Evolutionary conservation across 345 rosid genomes (phyloP).

Genomic region (Noccaea caerulescens): DNA sequence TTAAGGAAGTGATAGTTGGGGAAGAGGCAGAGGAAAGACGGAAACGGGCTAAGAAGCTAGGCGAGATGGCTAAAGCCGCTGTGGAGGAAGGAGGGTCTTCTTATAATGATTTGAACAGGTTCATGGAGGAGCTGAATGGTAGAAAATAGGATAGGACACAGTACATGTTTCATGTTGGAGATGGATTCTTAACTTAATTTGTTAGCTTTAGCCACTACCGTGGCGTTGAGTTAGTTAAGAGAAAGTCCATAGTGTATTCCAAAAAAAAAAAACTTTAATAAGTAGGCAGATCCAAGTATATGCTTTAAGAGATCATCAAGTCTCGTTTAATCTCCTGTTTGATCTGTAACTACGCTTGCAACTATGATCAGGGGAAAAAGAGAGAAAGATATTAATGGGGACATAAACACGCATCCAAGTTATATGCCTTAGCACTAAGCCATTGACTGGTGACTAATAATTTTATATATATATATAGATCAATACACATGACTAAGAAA

Average conservation of each 20-base stretch:
- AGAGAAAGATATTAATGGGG: too few species aligned
- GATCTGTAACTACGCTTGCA: too few species aligned
- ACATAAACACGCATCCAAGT: too few species aligned
- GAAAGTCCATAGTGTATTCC: neutral
- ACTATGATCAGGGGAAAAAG: too few species aligned
- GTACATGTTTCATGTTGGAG: conserved; percentile 16
- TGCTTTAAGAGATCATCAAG: too few species aligned
- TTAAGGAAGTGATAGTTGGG: conserved; percentile 45
- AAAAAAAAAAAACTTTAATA: neutral
- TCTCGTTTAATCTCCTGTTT: too few species aligned
- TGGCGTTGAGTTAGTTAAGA: conserved; percentile 5
- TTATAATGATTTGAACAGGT: conserved; percentile 40
- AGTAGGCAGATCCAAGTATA: neutral
- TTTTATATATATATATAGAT: too few species aligned
- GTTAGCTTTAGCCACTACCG: neutral
- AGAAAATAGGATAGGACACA: conserved; percentile 15
- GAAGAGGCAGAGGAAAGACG: conserved; percentile 45
- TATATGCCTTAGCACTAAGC: too few species aligned
- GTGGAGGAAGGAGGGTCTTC: conserved; percentile 48
- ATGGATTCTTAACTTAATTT: conserved; percentile 10
- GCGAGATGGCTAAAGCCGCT: conserved; percentile 41
- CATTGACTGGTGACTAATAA: too few species aligned
- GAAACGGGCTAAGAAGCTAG: conserved; percentile 30
- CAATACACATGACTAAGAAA: too few species aligned
- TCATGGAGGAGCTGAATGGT: conserved; percentile 35